These are phyloP conservation scores for Rhynchospora pubera DNA, from an alignment of 176 grass and related monocot genomes.

Conservation along the genomic window DNA sequence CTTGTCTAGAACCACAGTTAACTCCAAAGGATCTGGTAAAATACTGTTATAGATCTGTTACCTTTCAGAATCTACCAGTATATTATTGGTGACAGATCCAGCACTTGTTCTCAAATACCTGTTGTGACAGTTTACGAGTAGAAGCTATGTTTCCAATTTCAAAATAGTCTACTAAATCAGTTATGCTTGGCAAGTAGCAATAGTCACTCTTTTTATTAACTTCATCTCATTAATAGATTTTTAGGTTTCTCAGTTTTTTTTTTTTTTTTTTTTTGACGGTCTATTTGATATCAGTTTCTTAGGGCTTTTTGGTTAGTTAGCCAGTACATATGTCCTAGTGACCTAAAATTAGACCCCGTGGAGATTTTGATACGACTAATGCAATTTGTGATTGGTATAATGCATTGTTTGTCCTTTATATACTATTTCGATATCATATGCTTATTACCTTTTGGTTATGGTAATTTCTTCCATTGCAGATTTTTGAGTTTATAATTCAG, in stretches of 20 bases:
- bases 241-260: not conserved
- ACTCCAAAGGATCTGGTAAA: not conserved
- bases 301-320: not conserved
- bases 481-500: conserved; percentile 90
- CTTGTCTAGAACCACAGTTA: not conserved
- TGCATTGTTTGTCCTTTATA: not conserved
- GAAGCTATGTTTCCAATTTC: not conserved
- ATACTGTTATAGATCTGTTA: not conserved
- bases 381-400: not conserved
- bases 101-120: not conserved
- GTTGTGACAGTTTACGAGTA: not conserved
- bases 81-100: not conserved
- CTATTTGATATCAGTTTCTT: not conserved
- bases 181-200: not conserved
- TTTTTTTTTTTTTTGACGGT: not conserved
- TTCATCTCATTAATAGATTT: not conserved
- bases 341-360: not conserved
- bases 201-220: not conserved
- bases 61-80: not conserved
- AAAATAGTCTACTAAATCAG: not conserved
- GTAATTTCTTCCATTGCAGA: conserved; percentile 41
- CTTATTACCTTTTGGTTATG: not conserved
- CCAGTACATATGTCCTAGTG: not conserved
- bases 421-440: not conserved
- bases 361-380: not conserved